These are phyloP conservation scores for Termitomyces titanicus DNA, from an alignment of 768 basidiomycete genomes.

Conservation along the genomic window DNA sequence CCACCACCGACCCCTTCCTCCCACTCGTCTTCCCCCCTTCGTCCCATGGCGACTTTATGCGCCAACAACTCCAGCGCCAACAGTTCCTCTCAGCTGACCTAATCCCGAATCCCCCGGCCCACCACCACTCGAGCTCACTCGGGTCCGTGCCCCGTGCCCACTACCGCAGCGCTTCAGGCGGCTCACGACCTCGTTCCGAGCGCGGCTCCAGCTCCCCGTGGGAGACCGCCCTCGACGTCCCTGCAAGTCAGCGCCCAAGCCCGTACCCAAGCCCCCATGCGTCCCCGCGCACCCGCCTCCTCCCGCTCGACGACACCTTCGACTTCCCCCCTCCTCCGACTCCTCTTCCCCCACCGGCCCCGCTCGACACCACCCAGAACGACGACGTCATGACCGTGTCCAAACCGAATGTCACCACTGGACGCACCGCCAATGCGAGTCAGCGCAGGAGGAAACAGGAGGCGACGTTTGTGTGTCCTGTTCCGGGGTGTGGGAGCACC, in stretches of 20 bases:
- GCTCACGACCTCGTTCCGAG: conserved; percentile 30
- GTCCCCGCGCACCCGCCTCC: conserved; percentile 50
- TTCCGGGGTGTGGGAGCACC: conserved; percentile 80
- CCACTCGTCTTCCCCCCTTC: conserved; percentile 16
- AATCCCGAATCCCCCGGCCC: conserved; percentile 16
- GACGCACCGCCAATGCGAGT: conserved; percentile 84
- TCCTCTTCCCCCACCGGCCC: too few relatives aligned
- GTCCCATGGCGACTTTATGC: conserved; percentile 19
- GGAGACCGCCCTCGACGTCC: conserved; percentile 18
- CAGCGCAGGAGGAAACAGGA: conserved; percentile 84
- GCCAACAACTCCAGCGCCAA: conserved; percentile 19
- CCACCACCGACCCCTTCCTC: neutral
- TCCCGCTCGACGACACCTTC: conserved; percentile 23
- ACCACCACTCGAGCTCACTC: conserved; percentile 8
- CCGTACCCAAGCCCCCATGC: conserved; percentile 72
- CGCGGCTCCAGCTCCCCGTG: conserved; percentile 28
- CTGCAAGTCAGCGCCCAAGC: conserved; percentile 35
- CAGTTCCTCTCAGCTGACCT: conserved; percentile 16
- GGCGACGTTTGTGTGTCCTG: conserved; percentile 80
- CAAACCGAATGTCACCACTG: conserved; percentile 87
- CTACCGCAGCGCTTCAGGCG: conserved; percentile 38
- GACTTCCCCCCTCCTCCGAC: too few relatives aligned
- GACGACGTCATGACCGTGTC: conserved; percentile 14
- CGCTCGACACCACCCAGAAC: too few relatives aligned
- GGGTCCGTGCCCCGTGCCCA: conserved; percentile 22